phyloP scores from a whole-genome alignment of 164 flowering plant species.

The Vitis cinerea region DNA sequence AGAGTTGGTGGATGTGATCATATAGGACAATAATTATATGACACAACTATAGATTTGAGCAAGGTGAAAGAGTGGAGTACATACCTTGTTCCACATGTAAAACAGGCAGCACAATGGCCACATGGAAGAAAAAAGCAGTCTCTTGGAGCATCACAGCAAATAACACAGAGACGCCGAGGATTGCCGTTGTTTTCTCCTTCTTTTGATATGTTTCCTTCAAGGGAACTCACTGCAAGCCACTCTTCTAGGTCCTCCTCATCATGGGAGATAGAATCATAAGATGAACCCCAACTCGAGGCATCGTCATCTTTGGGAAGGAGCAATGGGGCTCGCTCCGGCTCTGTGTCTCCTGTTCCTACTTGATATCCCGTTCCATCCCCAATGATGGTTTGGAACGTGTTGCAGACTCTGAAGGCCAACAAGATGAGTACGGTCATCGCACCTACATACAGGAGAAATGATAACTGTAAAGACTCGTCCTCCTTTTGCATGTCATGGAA shows the following conservation, averaged over 20 bases:
- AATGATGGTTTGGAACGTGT: constrained; percentile 12
- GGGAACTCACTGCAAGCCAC: constrained; percentile 11
- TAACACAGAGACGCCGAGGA: constrained; percentile 28
- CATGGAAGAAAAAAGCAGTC: constrained; percentile 61
- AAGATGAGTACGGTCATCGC: constrained; percentile 23
- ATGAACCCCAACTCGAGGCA: constrained; percentile 43
- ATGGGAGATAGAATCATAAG: constrained; percentile 36
- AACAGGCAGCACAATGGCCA: constrained; percentile 51
- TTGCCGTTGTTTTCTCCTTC: constrained; percentile 27
- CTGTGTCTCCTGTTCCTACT: constrained; percentile 7
- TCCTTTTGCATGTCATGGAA: background rate
- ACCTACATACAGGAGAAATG: constrained; percentile 21
- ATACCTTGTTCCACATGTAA: constrained; percentile 45
- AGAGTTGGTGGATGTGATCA: background rate
- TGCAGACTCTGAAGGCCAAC: constrained; percentile 25
- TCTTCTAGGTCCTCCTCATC: constrained; percentile 35
- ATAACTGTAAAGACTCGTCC: background rate
- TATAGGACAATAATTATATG: background rate
- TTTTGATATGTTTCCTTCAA: constrained; percentile 20
- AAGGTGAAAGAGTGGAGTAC: background rate
- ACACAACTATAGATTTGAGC: too few relatives aligned
- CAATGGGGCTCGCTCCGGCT: constrained; percentile 29
- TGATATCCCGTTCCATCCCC: constrained; percentile 16
- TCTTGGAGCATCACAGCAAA: constrained; percentile 45
- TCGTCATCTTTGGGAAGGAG: constrained; percentile 39